These are phyloP conservation scores for Linanthus parryae DNA, from an alignment of 148 eudicot genomes.

Conservation along the genomic window DNA sequence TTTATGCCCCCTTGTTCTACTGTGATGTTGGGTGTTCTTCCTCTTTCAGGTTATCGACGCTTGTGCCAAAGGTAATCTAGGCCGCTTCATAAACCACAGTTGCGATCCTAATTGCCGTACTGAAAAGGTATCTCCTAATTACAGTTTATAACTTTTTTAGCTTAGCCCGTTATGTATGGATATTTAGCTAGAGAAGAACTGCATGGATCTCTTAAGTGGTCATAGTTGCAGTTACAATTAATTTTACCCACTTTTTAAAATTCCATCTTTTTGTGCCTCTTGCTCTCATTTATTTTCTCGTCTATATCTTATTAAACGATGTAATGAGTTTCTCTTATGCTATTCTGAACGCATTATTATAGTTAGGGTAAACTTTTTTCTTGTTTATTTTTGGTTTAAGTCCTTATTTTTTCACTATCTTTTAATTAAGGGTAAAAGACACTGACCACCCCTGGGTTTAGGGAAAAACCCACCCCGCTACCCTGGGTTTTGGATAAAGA, in stretches of 20 bases:
- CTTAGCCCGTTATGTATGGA: not conserved
- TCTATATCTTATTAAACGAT: too few relatives aligned
- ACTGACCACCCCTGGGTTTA: too few relatives aligned
- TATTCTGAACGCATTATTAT: too few relatives aligned
- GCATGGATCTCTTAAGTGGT: not conserved
- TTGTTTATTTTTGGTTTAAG: too few relatives aligned
- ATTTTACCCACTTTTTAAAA: not conserved
- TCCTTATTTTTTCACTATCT: too few relatives aligned
- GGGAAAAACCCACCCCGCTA: too few relatives aligned
- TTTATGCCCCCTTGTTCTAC: not conserved
- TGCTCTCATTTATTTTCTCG: not conserved
- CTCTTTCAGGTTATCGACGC: conserved; percentile 91
- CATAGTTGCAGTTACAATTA: not conserved
- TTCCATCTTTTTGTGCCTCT: not conserved
- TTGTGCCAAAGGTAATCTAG: conserved; percentile 91
- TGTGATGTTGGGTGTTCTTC: not conserved
- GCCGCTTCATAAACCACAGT: conserved; percentile 96
- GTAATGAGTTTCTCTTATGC: too few relatives aligned
- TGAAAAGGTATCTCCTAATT: conserved; percentile 96
- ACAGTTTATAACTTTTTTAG: too few relatives aligned
- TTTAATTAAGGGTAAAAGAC: too few relatives aligned
- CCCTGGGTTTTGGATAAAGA: too few relatives aligned
- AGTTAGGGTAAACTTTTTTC: too few relatives aligned
- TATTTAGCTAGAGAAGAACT: conserved; percentile 3
- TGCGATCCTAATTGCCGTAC: conserved; percentile 99